Conservation (phyloP, 148 eudicot species). For the Chenopodium berlandieri region DNA sequence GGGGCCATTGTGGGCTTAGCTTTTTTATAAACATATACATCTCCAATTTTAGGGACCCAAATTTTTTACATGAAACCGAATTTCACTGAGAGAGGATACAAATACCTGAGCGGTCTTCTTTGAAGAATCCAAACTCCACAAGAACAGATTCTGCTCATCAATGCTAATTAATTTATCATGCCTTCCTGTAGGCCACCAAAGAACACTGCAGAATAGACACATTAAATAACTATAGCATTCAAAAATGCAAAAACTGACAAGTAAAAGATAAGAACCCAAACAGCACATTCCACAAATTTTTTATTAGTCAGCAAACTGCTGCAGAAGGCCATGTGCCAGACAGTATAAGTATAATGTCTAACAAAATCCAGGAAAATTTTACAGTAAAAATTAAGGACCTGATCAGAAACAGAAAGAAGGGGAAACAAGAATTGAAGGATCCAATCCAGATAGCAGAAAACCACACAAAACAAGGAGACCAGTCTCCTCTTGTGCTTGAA, state of each 20-base stretch:
- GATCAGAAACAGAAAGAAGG: not conserved
- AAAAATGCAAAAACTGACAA: not conserved
- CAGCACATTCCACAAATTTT: not conserved
- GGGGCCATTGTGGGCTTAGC: not conserved
- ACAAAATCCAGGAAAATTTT: not conserved
- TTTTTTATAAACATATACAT: not conserved
- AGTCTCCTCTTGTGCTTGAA: not conserved
- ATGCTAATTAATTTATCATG: constrained; percentile 86
- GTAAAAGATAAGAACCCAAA: not conserved
- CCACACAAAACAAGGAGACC: not conserved
- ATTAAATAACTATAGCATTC: constrained; percentile 14
- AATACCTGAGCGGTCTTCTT: constrained; percentile 90
- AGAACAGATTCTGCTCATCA: constrained; percentile 84
- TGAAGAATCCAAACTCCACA: constrained; percentile 94
- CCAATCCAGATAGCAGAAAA: not conserved
- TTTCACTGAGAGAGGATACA: not conserved
- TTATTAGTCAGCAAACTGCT: not conserved
- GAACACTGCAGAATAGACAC: constrained; percentile 52
- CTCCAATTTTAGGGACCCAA: not conserved
- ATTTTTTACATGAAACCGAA: not conserved
- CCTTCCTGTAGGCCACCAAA: constrained; percentile 98
- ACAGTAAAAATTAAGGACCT: not conserved
- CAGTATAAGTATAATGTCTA: not conserved
- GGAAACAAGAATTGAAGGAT: not conserved
- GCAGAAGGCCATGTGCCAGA: constrained; percentile 10